Percentiles rank a stretch among this genome's conserved stretches.
Evolutionary conservation across 139 green algal genomes (phyloP).

Genomic region (Prasinococcaceae sp.): DNA sequence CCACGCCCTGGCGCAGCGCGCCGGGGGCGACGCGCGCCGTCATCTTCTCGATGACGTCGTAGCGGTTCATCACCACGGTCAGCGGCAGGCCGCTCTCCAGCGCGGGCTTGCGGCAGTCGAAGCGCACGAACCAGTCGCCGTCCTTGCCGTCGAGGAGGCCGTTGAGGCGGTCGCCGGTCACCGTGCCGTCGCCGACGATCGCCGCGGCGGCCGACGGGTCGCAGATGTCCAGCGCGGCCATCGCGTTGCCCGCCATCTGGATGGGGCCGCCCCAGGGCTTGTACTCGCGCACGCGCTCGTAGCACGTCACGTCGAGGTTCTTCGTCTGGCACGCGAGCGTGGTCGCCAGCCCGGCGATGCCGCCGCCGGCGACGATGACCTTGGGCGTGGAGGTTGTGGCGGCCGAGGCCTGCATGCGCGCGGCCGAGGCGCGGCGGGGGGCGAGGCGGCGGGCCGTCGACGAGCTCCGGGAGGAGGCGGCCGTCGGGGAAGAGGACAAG

Average conservation of each 20-base stretch:
- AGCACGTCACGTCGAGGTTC: constrained; percentile 5
- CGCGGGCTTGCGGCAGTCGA: constrained; percentile 23
- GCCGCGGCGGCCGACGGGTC: constrained; percentile 23
- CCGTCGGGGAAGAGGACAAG: no score
- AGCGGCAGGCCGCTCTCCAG: constrained; percentile 24
- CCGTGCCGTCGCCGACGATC: constrained; percentile 23
- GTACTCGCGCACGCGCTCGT: constrained; percentile 22
- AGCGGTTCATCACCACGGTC: constrained; percentile 22
- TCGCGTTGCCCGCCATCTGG: constrained; percentile 42
- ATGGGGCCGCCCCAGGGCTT: constrained; percentile 27
- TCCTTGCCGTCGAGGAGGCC: constrained; percentile 38
- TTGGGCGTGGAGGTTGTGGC: no score
- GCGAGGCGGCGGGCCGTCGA: no score
- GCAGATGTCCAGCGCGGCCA: constrained; percentile 35
- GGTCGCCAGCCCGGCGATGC: constrained; percentile 22
- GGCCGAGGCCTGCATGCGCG: no score
- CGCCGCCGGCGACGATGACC: constrained; percentile 20
- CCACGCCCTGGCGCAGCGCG: constrained; percentile 1
- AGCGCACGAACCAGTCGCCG: constrained; percentile 34
- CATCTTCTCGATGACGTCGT: constrained; percentile 7
- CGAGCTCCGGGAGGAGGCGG: no score
- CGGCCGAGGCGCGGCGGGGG: no score
- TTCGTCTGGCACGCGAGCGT: constrained; percentile 1
- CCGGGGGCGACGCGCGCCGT: background rate
- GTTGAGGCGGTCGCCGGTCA: constrained; percentile 44